phyloP scores from a whole-genome alignment of 225 moss, liverwort and hornwort genomes.

The Pseudisothecium myosuroides region DNA sequence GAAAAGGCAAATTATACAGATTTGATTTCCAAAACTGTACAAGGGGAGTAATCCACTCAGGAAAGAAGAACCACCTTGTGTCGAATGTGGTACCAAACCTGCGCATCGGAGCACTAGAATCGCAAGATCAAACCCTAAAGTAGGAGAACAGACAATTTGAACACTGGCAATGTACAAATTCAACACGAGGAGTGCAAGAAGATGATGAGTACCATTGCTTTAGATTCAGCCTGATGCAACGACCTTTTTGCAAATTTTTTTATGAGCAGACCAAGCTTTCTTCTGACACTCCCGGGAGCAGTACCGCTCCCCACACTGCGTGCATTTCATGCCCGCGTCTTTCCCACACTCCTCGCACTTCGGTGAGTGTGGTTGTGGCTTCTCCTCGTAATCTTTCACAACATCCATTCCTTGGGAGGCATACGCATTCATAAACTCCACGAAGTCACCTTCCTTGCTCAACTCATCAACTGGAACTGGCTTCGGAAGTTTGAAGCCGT shows the following conservation, averaged over 20 bases:
- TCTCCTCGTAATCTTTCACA: slow-evolving; percentile 1
- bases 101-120: background rate
- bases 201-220: background rate
- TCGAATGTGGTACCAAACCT: background rate
- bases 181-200: background rate
- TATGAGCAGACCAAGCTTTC: slow-evolving; percentile 33
- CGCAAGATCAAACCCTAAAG: background rate
- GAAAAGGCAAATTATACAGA: background rate
- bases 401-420: slow-evolving; percentile 2
- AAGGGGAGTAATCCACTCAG: background rate
- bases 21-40: background rate
- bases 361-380: background rate
- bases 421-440: slow-evolving; percentile 31
- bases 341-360: slow-evolving; percentile 24
- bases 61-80: background rate
- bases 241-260: background rate
- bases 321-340: slow-evolving; percentile 21
- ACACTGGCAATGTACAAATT: background rate
- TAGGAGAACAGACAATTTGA: background rate
- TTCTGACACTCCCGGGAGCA: slow-evolving; percentile 38
- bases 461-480: slow-evolving; percentile 3
- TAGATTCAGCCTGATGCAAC: background rate
- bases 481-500: slow-evolving; percentile 21
- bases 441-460: slow-evolving; percentile 17
- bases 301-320: slow-evolving; percentile 27